Evolutionary conservation across 2,329 filamentous ascomycete species (phyloP).

Genomic region (Colletotrichum neosansevieriae): DNA sequence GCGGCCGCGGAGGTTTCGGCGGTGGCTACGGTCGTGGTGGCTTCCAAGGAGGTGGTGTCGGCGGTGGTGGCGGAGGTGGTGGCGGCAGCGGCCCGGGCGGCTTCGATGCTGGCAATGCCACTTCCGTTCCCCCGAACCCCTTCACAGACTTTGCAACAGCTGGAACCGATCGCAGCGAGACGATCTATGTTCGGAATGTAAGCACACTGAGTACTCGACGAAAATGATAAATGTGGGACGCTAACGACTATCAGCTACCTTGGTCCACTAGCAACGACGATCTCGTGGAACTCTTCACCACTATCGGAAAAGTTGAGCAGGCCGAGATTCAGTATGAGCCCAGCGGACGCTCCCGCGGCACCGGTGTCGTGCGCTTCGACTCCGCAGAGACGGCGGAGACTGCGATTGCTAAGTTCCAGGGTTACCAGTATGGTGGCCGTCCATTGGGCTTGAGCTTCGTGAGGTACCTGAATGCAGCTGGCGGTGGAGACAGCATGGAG

Average conservation of each 20-base stretch:
- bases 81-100: conserved; percentile 53
- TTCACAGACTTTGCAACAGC: conserved; percentile 94
- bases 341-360: conserved; percentile 93
- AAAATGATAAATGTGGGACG: background rate
- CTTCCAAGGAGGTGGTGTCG: conserved; percentile 49
- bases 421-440: conserved; percentile 96
- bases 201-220: conserved; percentile 55
- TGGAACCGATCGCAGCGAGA: conserved; percentile 84
- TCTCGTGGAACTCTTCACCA: conserved; percentile 94
- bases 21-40: conserved; percentile 58
- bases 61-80: conserved; percentile 48
- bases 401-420: conserved; percentile 95
- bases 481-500: conserved; percentile 81
- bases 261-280: conserved; percentile 99
- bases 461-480: conserved; percentile 83
- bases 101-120: conserved; percentile 61
- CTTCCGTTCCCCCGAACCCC: conserved; percentile 78
- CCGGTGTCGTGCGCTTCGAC: conserved; percentile 96
- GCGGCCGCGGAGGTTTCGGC: conserved; percentile 58
- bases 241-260: conserved; percentile 74
- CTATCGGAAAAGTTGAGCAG: conserved; percentile 96
- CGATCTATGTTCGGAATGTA: conserved; percentile 97
- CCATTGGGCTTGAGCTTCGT: conserved; percentile 94
- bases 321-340: conserved; percentile 99
- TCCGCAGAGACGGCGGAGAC: conserved; percentile 86